Evolutionary conservation across 352 stramenopile species (phyloP).

Genomic region (Globisporangium cederbergense): DNA sequence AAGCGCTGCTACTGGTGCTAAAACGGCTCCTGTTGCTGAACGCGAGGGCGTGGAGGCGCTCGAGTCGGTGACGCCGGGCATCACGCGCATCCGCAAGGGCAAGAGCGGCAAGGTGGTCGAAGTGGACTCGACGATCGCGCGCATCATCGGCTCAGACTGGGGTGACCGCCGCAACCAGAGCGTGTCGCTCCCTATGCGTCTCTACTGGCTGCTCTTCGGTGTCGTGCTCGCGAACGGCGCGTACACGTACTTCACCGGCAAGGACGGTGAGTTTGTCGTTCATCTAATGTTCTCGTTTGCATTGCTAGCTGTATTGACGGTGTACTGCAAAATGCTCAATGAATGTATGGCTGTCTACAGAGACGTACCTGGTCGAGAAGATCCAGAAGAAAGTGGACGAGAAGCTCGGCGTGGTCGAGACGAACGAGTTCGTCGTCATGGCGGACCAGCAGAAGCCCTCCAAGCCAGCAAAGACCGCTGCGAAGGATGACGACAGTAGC

Average conservation of each 20-base stretch:
- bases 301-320: not conserved
- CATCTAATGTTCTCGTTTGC: not conserved
- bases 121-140: constrained; percentile 53
- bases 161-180: constrained; percentile 61
- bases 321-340: not conserved
- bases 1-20: not conserved
- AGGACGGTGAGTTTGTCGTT: constrained; percentile 29
- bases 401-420: constrained; percentile 40
- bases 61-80: constrained; percentile 23
- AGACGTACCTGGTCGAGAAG: constrained; percentile 52
- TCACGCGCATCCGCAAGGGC: constrained; percentile 34
- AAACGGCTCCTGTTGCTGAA: not conserved
- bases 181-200: constrained; percentile 61
- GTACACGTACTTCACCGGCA: constrained; percentile 52
- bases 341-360: constrained; percentile 11
- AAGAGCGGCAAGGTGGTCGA: constrained; percentile 35
- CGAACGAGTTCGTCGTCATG: constrained; percentile 44
- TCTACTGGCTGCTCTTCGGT: constrained; percentile 68
- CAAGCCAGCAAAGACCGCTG: not conserved
- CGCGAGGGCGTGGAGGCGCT: constrained; percentile 7
- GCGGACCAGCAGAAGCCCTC: constrained; percentile 11
- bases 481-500: not conserved
- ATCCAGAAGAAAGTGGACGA: constrained; percentile 51
- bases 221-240: constrained; percentile 56
- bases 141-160: constrained; percentile 76